Evolutionary conservation across 2,329 filamentous ascomycete species (phyloP).

Genomic region (Microdochium trichocladiopsis): DNA sequence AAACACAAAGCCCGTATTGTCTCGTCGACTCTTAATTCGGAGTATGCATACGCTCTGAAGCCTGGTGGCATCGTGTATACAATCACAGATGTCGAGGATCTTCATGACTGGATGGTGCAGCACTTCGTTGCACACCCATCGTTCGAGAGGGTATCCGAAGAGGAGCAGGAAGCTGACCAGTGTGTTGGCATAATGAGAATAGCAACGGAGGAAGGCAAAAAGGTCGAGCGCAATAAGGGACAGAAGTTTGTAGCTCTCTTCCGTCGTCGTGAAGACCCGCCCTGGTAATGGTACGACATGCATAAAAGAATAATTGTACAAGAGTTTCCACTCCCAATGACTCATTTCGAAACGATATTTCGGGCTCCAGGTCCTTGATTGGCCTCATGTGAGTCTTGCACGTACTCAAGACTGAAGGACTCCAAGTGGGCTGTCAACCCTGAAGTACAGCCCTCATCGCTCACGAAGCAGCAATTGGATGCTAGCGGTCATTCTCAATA

Average conservation of each 20-base stretch:
- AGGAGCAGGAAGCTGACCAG: constrained; percentile 60
- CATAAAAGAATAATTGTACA: background rate
- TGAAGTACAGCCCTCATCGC: no score
- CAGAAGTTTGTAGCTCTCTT: constrained; percentile 90
- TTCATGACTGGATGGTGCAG: constrained; percentile 88
- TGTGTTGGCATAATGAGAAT: constrained; percentile 69
- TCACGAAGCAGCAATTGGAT: no score
- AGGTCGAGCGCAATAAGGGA: constrained; percentile 85
- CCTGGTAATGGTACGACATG: constrained; percentile 46
- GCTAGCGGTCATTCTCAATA: no score
- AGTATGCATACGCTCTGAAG: constrained; percentile 82
- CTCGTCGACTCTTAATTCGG: constrained; percentile 77
- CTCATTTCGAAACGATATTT: no score
- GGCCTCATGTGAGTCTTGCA: no score
- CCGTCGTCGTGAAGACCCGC: constrained; percentile 70
- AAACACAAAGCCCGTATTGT: constrained; percentile 98
- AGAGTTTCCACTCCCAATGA: background rate
- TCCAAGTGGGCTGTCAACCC: no score
- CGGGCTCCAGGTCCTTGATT: no score
- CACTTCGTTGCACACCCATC: constrained; percentile 73
- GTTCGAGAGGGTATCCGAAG: constrained; percentile 67
- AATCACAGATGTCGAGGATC: constrained; percentile 92
- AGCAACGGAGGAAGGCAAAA: constrained; percentile 96
- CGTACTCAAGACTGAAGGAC: no score
- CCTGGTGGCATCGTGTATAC: constrained; percentile 89